Base-by-base conservation (phyloP, 75 land plant genomes). In the Pinus tabuliformis region DNA sequence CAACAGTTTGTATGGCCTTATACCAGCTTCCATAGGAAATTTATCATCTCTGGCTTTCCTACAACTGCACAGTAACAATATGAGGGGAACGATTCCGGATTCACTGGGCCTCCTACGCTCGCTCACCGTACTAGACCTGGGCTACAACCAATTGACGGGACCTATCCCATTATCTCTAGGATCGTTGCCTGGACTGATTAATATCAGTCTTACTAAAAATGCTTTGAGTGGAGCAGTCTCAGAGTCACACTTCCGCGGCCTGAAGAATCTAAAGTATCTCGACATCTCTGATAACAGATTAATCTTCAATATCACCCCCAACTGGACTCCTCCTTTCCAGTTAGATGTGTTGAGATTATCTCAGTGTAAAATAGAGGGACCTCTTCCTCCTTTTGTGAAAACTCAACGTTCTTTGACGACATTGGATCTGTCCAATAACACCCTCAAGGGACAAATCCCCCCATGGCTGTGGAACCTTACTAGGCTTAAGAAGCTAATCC, bases 141-240 rank as follows among this genome's bases (percentile, higher is more conserved):
- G 76, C 76, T 58, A 81, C 72, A 90, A 90, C 83, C 81, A 85
- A 17, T 79, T 90, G 28, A 88, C 87, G 6, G 92, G 92, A 28
- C n/a, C 68, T 5, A 82, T 90, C 14, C 92, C 92, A n/a, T 21
- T 73, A 39, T 85, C 88, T 7, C 75, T 89, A 36, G 85, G 87
- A 15, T 79, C 70, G 30, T 78, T 90, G 21, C 24, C 70, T 62
- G 3, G 13, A 26, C 14, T 62, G 33, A 62, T 15, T 30, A 12
- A 12, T 24, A 62, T 62, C 5, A 2, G 16, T n/a, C 73, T 70
- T 30, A 70, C 49, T n/a, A 37, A 70, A 3, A 70, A 70, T n/a
- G 49, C 24, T 17, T 17, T 70, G 12, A 70, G 73, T 16, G 73
- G 73, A 36, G 4, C 26, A 39, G 36, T 70, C 49, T 9, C 73